These are phyloP conservation scores for Hymenochaete sp. DNA, from an alignment of 1,284 basidiomycete species.

Conservation along the genomic window DNA sequence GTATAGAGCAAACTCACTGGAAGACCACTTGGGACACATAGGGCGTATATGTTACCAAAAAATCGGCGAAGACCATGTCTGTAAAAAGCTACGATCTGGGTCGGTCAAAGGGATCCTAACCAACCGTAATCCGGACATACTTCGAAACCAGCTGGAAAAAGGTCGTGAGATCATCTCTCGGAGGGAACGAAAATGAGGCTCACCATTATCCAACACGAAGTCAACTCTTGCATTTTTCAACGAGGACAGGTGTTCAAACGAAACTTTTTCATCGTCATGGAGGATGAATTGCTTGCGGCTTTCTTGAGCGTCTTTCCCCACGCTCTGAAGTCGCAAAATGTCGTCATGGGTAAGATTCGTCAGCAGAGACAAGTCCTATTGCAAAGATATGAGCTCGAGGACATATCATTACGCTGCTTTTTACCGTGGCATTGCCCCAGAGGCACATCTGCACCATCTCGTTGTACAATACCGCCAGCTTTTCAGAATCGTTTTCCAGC, in stretches of 20 bases:
- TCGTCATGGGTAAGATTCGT: slow-evolving; percentile 75
- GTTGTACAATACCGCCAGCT: slow-evolving; percentile 59
- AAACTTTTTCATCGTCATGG: slow-evolving; percentile 70
- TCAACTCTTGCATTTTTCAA: slow-evolving; percentile 63
- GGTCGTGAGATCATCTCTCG: background rate
- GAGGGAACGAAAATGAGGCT: slow-evolving; percentile 20
- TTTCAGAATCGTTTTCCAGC: slow-evolving; percentile 39
- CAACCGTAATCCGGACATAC: slow-evolving; percentile 27
- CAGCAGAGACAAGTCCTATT: slow-evolving; percentile 72
- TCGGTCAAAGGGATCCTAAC: background rate
- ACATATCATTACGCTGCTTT: slow-evolving; percentile 10
- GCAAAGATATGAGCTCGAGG: slow-evolving; percentile 4
- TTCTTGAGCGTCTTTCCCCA: slow-evolving; percentile 69
- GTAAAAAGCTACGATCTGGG: slow-evolving; percentile 64
- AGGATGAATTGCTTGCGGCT: slow-evolving; percentile 75
- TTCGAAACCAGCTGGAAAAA: slow-evolving; percentile 75
- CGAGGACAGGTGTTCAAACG: slow-evolving; percentile 67
- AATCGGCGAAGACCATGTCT: slow-evolving; percentile 92
- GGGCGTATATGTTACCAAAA: slow-evolving; percentile 81
- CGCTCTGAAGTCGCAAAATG: slow-evolving; percentile 76
- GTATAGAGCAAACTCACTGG: slow-evolving; percentile 52
- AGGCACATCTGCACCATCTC: slow-evolving; percentile 87
- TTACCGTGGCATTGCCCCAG: slow-evolving; percentile 81
- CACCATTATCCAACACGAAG: slow-evolving; percentile 88
- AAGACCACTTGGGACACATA: slow-evolving; percentile 77